Percentiles rank a stretch among this genome's conserved stretches.
These are phyloP conservation scores for Euphorbia tirucalli DNA, from an alignment of 345 rosid species.

Conservation along the genomic window DNA sequence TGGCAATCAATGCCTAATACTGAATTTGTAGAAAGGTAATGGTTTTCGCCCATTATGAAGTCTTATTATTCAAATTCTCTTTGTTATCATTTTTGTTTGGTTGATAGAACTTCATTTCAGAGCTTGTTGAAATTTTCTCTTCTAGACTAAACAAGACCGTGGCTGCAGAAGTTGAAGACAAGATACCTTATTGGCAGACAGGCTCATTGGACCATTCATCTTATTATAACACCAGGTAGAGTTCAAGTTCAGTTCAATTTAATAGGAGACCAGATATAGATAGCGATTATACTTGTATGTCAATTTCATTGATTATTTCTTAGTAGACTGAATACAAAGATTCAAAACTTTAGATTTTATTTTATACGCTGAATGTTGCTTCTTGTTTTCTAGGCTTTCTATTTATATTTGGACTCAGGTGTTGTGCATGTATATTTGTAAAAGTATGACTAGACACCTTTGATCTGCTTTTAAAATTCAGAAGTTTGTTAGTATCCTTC, in stretches of 20 bases:
- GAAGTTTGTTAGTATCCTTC: neutral
- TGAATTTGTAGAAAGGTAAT: constrained; percentile 58
- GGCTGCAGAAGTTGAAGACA: constrained; percentile 37
- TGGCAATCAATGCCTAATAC: constrained; percentile 25
- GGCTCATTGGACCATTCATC: constrained; percentile 42
- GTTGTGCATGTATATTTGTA: neutral
- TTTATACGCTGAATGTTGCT: neutral
- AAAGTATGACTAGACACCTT: neutral
- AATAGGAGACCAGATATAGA: neutral
- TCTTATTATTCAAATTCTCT: neutral
- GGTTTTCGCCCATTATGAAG: neutral
- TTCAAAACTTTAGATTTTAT: neutral
- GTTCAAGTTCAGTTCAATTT: constrained; percentile 4
- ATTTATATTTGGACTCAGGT: neutral
- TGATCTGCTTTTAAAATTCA: neutral
- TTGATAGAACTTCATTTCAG: neutral
- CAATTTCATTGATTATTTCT: neutral
- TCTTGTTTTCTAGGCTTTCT: neutral
- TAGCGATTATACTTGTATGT: neutral
- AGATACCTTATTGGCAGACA: constrained; percentile 50
- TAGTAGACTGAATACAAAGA: neutral
- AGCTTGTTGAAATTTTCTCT: constrained; percentile 22
- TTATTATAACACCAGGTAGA: constrained; percentile 58
- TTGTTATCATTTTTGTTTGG: neutral
- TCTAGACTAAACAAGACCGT: constrained; percentile 37